These are phyloP conservation scores for Penicillium sp. DNA, from an alignment of 2,329 filamentous ascomycete species.

Conservation along the genomic window DNA sequence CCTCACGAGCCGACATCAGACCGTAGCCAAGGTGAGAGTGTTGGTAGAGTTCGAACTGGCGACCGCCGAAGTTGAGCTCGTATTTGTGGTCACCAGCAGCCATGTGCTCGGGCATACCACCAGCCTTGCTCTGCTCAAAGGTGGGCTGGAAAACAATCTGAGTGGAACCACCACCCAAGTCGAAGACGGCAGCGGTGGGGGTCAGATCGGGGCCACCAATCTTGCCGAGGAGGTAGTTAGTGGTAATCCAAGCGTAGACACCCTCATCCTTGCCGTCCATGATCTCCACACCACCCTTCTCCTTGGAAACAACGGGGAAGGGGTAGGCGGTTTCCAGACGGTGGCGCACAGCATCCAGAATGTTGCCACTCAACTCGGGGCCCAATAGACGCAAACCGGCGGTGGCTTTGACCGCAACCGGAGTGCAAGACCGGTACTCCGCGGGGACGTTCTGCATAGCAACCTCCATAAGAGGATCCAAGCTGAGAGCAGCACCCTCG, in stretches of 20 bases:
- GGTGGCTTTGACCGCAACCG: conserved; percentile 96
- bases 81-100: conserved; percentile 95
- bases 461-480: conserved; percentile 84
- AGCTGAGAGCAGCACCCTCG: conserved; percentile 81
- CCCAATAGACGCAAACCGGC: conserved; percentile 89
- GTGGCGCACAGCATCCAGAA: conserved; percentile 78
- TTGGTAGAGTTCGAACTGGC: conserved; percentile 91
- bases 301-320: conserved; percentile 86
- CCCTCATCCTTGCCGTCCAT: conserved; percentile 98
- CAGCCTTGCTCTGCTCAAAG: conserved; percentile 70
- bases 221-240: conserved; percentile 97
- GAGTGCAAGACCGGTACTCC: conserved; percentile 85
- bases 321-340: conserved; percentile 88
- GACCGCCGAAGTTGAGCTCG: conserved; percentile 82
- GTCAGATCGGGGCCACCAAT: conserved; percentile 90
- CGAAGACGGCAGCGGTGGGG: conserved; percentile 90
- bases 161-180: conserved; percentile 93
- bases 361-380: conserved; percentile 74
- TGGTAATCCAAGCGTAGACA: conserved; percentile 98
- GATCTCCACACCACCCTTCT: conserved; percentile 85
- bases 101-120: conserved; percentile 83
- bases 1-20: conserved; percentile 88
- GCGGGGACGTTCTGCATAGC: conserved; percentile 84
- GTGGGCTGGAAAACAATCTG: conserved; percentile 98
- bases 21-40: conserved; percentile 97